Percentiles rank a stretch among this genome's conserved stretches.
Conservation (phyloP, 1,139 yeast species). For the Candida smagusa region DNA sequence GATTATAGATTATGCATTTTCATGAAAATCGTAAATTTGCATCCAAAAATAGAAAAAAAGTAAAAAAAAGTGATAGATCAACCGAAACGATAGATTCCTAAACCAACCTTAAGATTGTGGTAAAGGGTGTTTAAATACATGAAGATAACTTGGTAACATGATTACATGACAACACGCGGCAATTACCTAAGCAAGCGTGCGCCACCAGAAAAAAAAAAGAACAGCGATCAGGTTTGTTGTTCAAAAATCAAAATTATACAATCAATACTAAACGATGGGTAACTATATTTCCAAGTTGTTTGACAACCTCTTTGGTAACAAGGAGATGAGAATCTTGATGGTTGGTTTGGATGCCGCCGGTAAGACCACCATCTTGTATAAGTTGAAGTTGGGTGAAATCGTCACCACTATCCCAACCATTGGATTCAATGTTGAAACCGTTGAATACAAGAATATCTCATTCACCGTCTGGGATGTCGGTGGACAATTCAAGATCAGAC, state of each 20-base stretch:
- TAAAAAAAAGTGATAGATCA: too few species aligned
- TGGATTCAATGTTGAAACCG: conserved; percentile 93
- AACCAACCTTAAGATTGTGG: too few species aligned
- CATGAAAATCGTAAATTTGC: too few species aligned
- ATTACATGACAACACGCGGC: neutral
- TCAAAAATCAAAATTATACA: conserved; percentile 2
- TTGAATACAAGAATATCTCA: conserved; percentile 89
- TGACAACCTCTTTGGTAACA: conserved; percentile 79
- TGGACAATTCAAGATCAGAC: conserved; percentile 96
- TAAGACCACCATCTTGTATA: conserved; percentile 86
- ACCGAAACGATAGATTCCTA: too few species aligned
- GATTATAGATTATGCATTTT: too few species aligned
- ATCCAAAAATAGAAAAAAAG: too few species aligned
- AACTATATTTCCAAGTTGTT: conserved; percentile 83
- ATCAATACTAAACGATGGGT: conserved; percentile 56
- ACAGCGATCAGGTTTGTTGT: conserved; percentile 10
- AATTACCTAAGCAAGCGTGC: conserved; percentile 3
- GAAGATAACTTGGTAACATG: too few species aligned
- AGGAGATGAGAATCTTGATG: conserved; percentile 90
- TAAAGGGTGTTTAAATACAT: too few species aligned
- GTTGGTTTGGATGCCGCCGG: conserved; percentile 94
- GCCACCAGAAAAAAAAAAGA: conserved; percentile 4
- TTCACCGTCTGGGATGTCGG: conserved; percentile 97
- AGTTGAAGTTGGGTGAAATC: conserved; percentile 86
- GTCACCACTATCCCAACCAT: conserved; percentile 93